Conservation (phyloP, 2,329 filamentous ascomycete genomes). For the Fusarium sp. region DNA sequence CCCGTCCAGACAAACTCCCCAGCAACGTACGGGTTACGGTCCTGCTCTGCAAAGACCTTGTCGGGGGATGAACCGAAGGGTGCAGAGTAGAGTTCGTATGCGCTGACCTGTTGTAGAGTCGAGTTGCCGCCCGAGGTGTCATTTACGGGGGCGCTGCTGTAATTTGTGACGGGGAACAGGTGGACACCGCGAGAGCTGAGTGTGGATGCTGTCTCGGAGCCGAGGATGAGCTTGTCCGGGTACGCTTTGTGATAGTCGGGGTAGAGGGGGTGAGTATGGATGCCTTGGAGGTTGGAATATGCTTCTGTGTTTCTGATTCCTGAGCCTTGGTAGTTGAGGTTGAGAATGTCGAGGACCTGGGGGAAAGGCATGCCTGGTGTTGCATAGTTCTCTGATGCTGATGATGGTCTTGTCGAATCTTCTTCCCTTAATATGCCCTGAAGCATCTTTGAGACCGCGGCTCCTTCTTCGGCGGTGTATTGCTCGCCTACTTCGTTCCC, state of each 20-base stretch:
- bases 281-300: constrained; percentile 46
- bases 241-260: constrained; percentile 54
- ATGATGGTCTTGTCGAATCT: constrained; percentile 56
- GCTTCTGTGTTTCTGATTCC: constrained; percentile 49
- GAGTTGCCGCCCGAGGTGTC: constrained; percentile 52
- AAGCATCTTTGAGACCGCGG: constrained; percentile 47
- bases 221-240: constrained; percentile 57
- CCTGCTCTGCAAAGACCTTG: constrained; percentile 60
- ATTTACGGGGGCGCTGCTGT: constrained; percentile 50
- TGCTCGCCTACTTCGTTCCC: constrained; percentile 64
- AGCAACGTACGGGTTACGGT: constrained; percentile 57
- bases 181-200: constrained; percentile 61
- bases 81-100: constrained; percentile 61
- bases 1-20: constrained; percentile 64
- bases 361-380: constrained; percentile 49
- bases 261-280: constrained; percentile 47
- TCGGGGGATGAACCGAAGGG: constrained; percentile 59
- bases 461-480: constrained; percentile 44
- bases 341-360: constrained; percentile 55
- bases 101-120: constrained; percentile 51
- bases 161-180: constrained; percentile 58
- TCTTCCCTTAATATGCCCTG: constrained; percentile 55
- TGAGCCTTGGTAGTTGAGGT: constrained; percentile 64
- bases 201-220: constrained; percentile 54
- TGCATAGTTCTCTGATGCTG: constrained; percentile 58